Evolutionary conservation across 2,329 filamentous ascomycete species (phyloP).

Genomic region (Colletotrichum sp.): DNA sequence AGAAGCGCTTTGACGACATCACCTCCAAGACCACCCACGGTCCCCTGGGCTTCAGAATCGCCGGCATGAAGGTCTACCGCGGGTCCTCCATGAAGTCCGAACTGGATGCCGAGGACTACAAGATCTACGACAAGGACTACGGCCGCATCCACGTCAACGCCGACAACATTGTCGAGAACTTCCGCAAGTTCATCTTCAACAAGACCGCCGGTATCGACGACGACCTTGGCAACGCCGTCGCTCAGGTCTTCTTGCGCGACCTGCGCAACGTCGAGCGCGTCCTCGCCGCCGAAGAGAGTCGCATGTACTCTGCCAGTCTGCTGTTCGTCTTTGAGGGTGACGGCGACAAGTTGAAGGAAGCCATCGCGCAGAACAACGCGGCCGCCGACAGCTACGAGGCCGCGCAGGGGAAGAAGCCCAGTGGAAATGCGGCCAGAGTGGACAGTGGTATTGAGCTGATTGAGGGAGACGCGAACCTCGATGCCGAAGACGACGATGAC

Average conservation of each 20-base stretch:
- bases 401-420: slow-evolving; percentile 7
- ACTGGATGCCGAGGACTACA: slow-evolving; percentile 60
- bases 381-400: slow-evolving; percentile 54
- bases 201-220: slow-evolving; percentile 61
- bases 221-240: slow-evolving; percentile 61
- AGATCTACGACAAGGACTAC: slow-evolving; percentile 68
- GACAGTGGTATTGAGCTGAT: slow-evolving; percentile 58
- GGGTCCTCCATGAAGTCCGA: slow-evolving; percentile 57
- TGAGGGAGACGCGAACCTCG: slow-evolving; percentile 28
- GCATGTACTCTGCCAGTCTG: slow-evolving; percentile 69
- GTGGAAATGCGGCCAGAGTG: slow-evolving; percentile 47
- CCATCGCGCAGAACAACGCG: slow-evolving; percentile 60
- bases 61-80: slow-evolving; percentile 69
- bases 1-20: slow-evolving; percentile 64
- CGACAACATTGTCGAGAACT: slow-evolving; percentile 58
- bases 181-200: slow-evolving; percentile 65
- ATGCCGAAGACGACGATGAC: slow-evolving; percentile 13
- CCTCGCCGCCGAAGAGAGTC: slow-evolving; percentile 60
- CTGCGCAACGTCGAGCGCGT: slow-evolving; percentile 58
- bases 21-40: slow-evolving; percentile 63
- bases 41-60: slow-evolving; percentile 66
- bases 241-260: slow-evolving; percentile 58
- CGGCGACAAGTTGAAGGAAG: slow-evolving; percentile 55
- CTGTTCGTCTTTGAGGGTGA: slow-evolving; percentile 71
- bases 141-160: slow-evolving; percentile 58